Evolutionary conservation across 2,329 filamentous ascomycete species (phyloP).

Genomic region (Microascus cirrosus): DNA sequence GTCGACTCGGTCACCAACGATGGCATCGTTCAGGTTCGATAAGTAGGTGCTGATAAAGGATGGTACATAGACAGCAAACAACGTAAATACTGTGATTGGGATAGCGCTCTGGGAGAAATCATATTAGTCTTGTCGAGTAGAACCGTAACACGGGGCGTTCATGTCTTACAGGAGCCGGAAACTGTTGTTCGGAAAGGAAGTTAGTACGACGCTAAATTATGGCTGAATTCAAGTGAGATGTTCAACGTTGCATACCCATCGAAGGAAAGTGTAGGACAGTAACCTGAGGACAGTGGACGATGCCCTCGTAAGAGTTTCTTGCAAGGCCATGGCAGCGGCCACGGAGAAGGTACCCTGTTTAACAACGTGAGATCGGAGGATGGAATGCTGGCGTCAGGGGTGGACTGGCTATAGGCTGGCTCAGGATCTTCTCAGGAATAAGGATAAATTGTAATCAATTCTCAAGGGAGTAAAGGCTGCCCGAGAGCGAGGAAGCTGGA

Average conservation of each 20-base stretch:
- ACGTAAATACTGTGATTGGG: constrained; percentile 32
- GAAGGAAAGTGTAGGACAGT: constrained; percentile 45
- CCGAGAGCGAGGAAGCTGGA: background rate
- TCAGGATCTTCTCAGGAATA: background rate
- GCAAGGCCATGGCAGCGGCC: constrained; percentile 4
- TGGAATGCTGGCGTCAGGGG: background rate
- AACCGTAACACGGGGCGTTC: background rate
- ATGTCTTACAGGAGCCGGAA: background rate
- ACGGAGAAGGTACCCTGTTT: background rate
- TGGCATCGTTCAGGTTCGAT: constrained; percentile 42
- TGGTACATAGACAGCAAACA: constrained; percentile 55
- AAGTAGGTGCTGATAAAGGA: constrained; percentile 50
- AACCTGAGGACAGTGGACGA: constrained; percentile 25
- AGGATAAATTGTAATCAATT: background rate
- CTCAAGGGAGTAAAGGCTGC: no score
- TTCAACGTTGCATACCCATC: constrained; percentile 40
- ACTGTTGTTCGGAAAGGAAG: background rate
- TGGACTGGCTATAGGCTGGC: background rate
- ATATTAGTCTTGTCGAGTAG: background rate
- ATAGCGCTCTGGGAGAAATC: constrained; percentile 12
- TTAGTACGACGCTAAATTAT: constrained; percentile 5
- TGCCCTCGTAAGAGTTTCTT: constrained; percentile 18
- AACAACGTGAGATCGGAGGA: background rate
- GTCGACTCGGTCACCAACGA: constrained; percentile 51
- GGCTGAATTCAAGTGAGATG: background rate